A percentile compares a stretch with the other conserved stretches of the same genome.
Conservation (phyloP, 2,329 filamentous ascomycete species). For the Cordyceps farinosa region DNA sequence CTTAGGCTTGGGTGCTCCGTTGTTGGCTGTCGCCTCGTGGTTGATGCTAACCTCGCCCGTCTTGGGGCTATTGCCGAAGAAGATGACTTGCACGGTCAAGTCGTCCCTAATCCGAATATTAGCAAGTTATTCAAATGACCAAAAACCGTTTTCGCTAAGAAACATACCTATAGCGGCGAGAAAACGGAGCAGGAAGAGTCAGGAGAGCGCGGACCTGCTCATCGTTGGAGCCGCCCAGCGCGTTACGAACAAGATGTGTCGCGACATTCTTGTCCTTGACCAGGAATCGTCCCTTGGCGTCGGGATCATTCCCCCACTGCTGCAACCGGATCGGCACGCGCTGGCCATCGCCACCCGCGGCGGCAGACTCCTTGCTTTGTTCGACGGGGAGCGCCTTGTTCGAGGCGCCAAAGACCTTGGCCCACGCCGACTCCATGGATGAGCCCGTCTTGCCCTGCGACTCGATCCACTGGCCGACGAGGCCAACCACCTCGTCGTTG, state of each 20-base stretch:
- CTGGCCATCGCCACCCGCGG: conserved; percentile 60
- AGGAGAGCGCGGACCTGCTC: conserved; percentile 92
- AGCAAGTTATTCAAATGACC: conserved; percentile 21
- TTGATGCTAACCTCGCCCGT: conserved; percentile 80
- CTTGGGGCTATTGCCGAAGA: conserved; percentile 81
- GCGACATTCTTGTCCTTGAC: conserved; percentile 95
- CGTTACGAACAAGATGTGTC: conserved; percentile 92
- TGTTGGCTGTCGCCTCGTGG: conserved; percentile 71
- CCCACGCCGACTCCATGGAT: conserved; percentile 64
- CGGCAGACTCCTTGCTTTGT: conserved; percentile 41
- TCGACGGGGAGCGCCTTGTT: conserved; percentile 71
- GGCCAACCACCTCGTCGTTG: conserved; percentile 94
- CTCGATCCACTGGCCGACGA: conserved; percentile 97
- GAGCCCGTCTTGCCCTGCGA: conserved; percentile 53
- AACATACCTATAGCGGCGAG: conserved; percentile 76
- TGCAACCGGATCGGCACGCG: conserved; percentile 81
- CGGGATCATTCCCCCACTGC: conserved; percentile 82
- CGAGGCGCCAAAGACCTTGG: conserved; percentile 54
- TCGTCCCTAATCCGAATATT: conserved; percentile 65
- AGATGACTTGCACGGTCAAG: conserved; percentile 95
- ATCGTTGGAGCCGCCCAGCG: conserved; percentile 85
- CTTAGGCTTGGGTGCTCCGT: conserved; percentile 37
- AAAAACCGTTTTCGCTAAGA: conserved; percentile 13
- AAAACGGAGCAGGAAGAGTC: conserved; percentile 87
- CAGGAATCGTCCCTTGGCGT: conserved; percentile 77